These are phyloP conservation scores for Cryptococcus depauperatus DNA, from an alignment of 1,284 basidiomycete genomes.

Conservation along the genomic window DNA sequence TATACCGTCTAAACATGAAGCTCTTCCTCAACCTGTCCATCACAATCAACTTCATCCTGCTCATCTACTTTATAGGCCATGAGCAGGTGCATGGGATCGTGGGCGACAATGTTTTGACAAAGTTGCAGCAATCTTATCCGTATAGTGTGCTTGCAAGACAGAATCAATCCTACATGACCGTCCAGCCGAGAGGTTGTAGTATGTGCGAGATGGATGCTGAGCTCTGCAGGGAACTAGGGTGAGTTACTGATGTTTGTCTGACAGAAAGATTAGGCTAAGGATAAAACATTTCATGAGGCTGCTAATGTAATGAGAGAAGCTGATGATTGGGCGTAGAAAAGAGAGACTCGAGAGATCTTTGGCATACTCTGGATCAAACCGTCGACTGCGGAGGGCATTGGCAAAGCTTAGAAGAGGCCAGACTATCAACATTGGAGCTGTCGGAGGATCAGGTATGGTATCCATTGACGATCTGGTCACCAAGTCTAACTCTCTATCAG, in stretches of 20 bases:
- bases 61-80: conserved; percentile 10
- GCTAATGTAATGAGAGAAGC: too few species aligned
- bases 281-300: too few species aligned
- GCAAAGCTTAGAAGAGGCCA: conserved; percentile 22
- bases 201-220: conserved; percentile 11
- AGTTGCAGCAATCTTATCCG: neutral
- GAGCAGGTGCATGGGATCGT: conserved; percentile 6
- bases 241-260: neutral
- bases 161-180: neutral
- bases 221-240: conserved; percentile 14
- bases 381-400: conserved; percentile 21
- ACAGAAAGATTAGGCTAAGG: too few species aligned
- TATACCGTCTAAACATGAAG: too few species aligned
- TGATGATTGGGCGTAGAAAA: neutral
- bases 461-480: too few species aligned
- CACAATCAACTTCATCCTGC: conserved; percentile 11
- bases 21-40: conserved; percentile 13
- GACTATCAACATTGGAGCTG: conserved; percentile 19
- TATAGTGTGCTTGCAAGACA: neutral
- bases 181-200: conserved; percentile 1
- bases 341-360: neutral
- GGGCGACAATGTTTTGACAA: conserved; percentile 2
- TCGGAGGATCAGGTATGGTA: conserved; percentile 22
- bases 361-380: conserved; percentile 7
- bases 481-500: too few species aligned